Base-by-base conservation (phyloP, 352 stramenopile genomes). In the Blastocystis hominis region DNA sequence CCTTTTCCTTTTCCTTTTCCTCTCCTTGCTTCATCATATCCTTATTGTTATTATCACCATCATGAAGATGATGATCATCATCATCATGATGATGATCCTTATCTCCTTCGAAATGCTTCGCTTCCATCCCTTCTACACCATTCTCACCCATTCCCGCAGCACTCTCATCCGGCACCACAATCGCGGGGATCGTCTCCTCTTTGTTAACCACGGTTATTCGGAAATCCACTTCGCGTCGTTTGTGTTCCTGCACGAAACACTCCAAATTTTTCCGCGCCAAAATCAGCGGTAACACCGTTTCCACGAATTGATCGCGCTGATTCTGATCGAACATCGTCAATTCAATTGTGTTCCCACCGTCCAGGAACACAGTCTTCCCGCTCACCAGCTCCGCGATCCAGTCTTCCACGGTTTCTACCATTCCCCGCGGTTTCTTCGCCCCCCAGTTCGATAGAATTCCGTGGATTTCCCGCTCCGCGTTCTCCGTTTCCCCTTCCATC, bases 181-280 rank as follows among this genome's bases (percentile, higher is more conserved):
- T 66, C 24, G 72, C 72, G 0, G 72, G 72, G 68, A 84, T 84
- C 13, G 72, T 42, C 55, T 84, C 72, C 6, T 84, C 53, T 46
- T 59, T 84, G 46, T 66, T 66, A 15, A 84, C 3, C 7, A 84
- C 38, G 2, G 72, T 84, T 15, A 84, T 84, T 40, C 72, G 30
- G 50, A 68, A 84, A n/a, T 84, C 72, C 10, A 61, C 66, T 46
- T 84, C 72, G 9, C 47, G 10, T 6, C 72, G 50, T 7, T 30
- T 47, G 46, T 84, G 72, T 53, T 84, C 72, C 50, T 84, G 72
- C 0, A 84, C 72, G 34, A 84, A 84, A 44, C 72, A 84, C 72
- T 84, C 72, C 72, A 84, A 17, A 68, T 84, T 66, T 53, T 84
- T 84, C 36, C 72, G 36, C 30, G 34, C 46, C 34, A 61, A 34